These are phyloP conservation scores for Populus pruinosa DNA, from an alignment of 345 rosid genomes.

Conservation along the genomic window DNA sequence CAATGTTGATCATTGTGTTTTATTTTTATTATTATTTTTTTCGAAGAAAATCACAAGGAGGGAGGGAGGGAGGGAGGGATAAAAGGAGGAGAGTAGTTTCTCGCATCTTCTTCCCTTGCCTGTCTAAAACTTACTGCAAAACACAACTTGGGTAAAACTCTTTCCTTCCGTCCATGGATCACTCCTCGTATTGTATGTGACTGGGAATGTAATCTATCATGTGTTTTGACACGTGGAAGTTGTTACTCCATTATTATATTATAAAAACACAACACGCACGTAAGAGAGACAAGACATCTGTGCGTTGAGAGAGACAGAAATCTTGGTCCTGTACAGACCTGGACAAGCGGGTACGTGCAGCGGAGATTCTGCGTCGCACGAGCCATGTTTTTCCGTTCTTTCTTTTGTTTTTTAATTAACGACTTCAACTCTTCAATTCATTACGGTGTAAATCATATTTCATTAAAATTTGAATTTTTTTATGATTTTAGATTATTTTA, in stretches of 20 bases:
- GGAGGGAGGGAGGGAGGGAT: neutral
- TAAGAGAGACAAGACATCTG: neutral
- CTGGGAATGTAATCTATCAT: neutral
- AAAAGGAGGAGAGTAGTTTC: neutral
- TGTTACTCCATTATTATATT: neutral
- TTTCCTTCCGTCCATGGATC: neutral
- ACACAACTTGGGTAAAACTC: neutral
- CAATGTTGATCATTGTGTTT: neutral
- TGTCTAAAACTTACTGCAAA: no score
- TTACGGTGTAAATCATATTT: no score
- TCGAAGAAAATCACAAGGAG: neutral
- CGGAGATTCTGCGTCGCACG: neutral
- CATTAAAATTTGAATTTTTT: no score
- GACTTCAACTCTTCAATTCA: no score
- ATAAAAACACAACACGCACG: neutral
- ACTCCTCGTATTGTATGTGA: no score
- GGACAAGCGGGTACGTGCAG: neutral
- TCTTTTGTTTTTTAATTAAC: no score
- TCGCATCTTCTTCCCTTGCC: neutral
- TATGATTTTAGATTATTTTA: no score
- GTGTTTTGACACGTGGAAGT: conserved; percentile 8
- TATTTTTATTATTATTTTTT: no score
- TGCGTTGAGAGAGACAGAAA: neutral
- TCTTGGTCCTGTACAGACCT: neutral
- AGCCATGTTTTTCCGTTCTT: neutral